These are phyloP conservation scores for Smallanthus sonchifolius DNA, from an alignment of 129 eudicot genomes.

Conservation along the genomic window DNA sequence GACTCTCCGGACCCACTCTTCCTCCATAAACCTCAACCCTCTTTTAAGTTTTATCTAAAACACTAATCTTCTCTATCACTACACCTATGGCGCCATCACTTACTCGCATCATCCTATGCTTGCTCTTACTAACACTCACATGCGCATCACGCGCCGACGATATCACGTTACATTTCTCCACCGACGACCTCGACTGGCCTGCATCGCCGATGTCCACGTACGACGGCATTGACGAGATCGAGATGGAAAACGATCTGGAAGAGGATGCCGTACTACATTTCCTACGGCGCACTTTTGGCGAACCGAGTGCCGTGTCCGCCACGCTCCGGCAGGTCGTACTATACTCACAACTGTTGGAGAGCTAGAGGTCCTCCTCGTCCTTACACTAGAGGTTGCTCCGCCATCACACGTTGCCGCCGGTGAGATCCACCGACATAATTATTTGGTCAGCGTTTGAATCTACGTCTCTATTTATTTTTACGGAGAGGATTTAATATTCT, in stretches of 20 bases:
- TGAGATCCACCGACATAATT: constrained; percentile 1
- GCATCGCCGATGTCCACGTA: constrained; percentile 24
- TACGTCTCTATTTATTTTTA: neutral
- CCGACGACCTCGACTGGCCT: constrained; percentile 32
- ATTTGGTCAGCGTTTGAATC: constrained; percentile 18
- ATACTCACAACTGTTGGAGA: constrained; percentile 62
- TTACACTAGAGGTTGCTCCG: constrained; percentile 73
- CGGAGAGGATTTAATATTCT: neutral
- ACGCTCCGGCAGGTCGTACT: constrained; percentile 80
- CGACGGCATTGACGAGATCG: constrained; percentile 18
- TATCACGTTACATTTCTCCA: neutral
- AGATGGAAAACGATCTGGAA: constrained; percentile 35
- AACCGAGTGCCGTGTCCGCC: constrained; percentile 78
- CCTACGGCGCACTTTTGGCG: constrained; percentile 71
- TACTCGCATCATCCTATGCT: neutral
- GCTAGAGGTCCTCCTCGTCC: constrained; percentile 63
- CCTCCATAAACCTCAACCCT: constrained; percentile 8
- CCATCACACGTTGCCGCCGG: constrained; percentile 72
- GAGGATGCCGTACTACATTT: constrained; percentile 45
- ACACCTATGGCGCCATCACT: constrained; percentile 26
- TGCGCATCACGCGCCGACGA: constrained; percentile 22
- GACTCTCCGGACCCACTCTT: constrained; percentile 24
- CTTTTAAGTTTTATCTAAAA: neutral
- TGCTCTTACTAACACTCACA: constrained; percentile 9
- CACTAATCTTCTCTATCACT: neutral